Evolutionary conservation across 2,329 filamentous ascomycete species (phyloP), one percentile per base, ranked within the genome.

Genomic region (Colletotrichum falcatum): DNA sequence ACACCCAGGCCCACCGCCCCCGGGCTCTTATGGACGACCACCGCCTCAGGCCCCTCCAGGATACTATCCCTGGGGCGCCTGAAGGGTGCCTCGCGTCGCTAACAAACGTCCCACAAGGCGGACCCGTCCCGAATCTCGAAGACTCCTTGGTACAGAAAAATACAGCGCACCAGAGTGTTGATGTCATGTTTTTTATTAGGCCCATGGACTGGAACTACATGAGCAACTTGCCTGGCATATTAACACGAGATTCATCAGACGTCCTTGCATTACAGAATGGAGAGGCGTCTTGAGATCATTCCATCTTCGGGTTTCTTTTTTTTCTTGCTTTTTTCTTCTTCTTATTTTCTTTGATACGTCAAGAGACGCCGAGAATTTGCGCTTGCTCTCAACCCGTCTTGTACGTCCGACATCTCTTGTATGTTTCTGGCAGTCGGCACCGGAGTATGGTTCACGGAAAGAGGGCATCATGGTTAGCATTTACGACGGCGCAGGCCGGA

Each of bases 141-240:
- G 35, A 69, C 54, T 64, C 46, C 16, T 49, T 65, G 51, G 30
- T 48, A 37, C 26, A n/a, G 51, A 56, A 51, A 53, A 26, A 49
- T 16, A 23, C 42, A 48, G 35, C 33, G 37, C n/a, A 28, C 48
- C 46, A 48, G 58, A 23, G 49, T 33, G 9, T 62, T 67, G 39
- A 60, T 55, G 54, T 20, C 58, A 71, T 58, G 35, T 54, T 64
- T 66, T 46, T 71, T 18, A 71, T 56, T 66, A 72, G 44, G 59
- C 44, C 59, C 58, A 72, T 59, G 70, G 69, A 63, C 39, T 63
- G 70, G 53, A n/a, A n/a, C n/a, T n/a, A n/a, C n/a, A 71, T 67
- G 26, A 72, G 49, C 54, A n/a, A 28, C 16, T 51, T 69, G 42
- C 23, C 51, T 37, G 66, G 64, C 42, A 37, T 54, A 46, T 48